Percentiles rank a stretch among this genome's conserved stretches.
Evolutionary conservation across 495 filamentous ascomycete species (phyloP).

Genomic region (Hypoxylon fragiforme): DNA sequence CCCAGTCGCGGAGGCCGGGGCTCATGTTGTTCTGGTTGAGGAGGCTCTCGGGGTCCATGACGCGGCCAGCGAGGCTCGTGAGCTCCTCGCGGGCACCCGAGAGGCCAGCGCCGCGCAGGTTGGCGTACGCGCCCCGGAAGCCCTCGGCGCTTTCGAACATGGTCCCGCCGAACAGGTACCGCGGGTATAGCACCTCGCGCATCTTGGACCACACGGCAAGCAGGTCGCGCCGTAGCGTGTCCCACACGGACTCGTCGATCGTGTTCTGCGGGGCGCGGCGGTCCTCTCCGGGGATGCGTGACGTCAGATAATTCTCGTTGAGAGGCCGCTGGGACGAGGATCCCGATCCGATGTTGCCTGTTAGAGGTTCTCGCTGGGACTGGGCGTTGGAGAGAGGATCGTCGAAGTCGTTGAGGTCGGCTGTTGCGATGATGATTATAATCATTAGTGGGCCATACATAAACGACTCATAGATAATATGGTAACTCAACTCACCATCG

Average conservation of each 20-base stretch:
- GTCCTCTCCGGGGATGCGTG: slow-evolving; percentile 89
- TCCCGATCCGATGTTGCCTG: slow-evolving; percentile 70
- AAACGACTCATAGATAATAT: too few species aligned
- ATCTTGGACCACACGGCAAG: slow-evolving; percentile 96
- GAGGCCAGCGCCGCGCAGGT: slow-evolving; percentile 52
- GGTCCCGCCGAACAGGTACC: slow-evolving; percentile 84
- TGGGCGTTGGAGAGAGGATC: slow-evolving; percentile 70
- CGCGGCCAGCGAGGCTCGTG: slow-evolving; percentile 60
- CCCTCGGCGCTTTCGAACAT: slow-evolving; percentile 64
- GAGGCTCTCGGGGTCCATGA: slow-evolving; percentile 64
- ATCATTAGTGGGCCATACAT: too few species aligned
- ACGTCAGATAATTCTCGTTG: slow-evolving; percentile 74
- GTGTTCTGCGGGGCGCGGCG: slow-evolving; percentile 90
- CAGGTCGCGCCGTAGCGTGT: slow-evolving; percentile 87
- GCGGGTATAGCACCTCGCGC: slow-evolving; percentile 95
- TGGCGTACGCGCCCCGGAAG: slow-evolving; percentile 57
- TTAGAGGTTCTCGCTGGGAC: slow-evolving; percentile 73
- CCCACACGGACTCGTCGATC: slow-evolving; percentile 96
- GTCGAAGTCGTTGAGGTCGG: slow-evolving; percentile 86
- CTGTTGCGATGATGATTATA: too few species aligned
- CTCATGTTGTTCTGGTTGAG: slow-evolving; percentile 79
- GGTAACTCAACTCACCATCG: slow-evolving; percentile 82
- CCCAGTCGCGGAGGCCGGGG: slow-evolving; percentile 90
- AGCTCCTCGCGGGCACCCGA: slow-evolving; percentile 64
- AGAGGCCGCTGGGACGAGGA: slow-evolving; percentile 49